A percentile compares a stretch with the other conserved stretches of the same genome.
Conservation (phyloP, 345 rosid species). For the Aquilaria sinensis region DNA sequence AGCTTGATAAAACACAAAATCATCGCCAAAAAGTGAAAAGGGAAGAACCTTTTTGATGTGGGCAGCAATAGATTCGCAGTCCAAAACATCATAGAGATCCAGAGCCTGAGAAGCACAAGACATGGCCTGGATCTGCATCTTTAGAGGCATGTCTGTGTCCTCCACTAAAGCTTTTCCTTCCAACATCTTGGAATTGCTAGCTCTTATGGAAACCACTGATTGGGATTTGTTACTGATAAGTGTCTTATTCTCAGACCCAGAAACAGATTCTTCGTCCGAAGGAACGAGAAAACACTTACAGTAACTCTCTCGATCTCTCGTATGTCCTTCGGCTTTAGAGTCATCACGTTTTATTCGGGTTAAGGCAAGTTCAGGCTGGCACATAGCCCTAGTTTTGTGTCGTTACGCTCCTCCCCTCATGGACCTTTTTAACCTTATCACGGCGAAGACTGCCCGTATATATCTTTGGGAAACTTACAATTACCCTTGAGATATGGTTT, state of each 20-base stretch:
- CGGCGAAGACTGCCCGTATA: too few species aligned
- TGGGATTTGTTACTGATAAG: constrained; percentile 1
- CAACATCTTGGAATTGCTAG: constrained; percentile 33
- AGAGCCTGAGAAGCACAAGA: constrained; percentile 72
- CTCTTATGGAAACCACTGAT: background rate
- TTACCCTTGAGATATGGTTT: too few species aligned
- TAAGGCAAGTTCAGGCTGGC: constrained; percentile 5
- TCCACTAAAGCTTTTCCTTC: constrained; percentile 72
- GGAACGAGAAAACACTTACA: background rate
- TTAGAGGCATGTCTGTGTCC: constrained; percentile 89
- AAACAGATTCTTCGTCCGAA: constrained; percentile 3
- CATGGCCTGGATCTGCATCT: constrained; percentile 93
- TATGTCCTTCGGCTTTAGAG: constrained; percentile 4
- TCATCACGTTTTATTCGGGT: background rate
- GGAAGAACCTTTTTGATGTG: constrained; percentile 50
- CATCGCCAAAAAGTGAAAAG: background rate
- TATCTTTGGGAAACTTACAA: too few species aligned
- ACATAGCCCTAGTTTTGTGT: constrained; percentile 9
- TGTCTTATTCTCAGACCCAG: constrained; percentile 16
- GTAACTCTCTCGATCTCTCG: constrained; percentile 9
- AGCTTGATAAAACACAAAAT: background rate
- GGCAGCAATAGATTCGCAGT: constrained; percentile 59
- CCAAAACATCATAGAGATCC: constrained; percentile 62
- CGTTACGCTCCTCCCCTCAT: constrained; percentile 7
- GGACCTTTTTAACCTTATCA: constrained; percentile 4